Evolutionary conservation across 2,329 filamentous ascomycete genomes (phyloP).

Genomic region (Aspergillus pseudoviridinutans): DNA sequence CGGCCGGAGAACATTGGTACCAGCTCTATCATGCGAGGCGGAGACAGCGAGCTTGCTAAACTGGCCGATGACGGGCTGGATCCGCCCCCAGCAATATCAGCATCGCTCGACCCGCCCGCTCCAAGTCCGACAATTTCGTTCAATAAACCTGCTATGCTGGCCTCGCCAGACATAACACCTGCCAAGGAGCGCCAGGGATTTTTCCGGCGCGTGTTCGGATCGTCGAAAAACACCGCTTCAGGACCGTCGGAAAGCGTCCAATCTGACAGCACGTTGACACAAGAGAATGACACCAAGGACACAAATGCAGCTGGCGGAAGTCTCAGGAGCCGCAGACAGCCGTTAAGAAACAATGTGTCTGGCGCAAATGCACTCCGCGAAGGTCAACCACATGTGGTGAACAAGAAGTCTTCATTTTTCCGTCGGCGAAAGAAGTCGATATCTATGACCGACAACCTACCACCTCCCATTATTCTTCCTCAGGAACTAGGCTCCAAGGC

Average conservation of each 20-base stretch:
- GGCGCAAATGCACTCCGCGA: constrained; percentile 27
- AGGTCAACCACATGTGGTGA: constrained; percentile 57
- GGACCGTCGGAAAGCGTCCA: constrained; percentile 18
- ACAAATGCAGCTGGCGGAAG: constrained; percentile 13
- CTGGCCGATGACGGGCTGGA: constrained; percentile 26
- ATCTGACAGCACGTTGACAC: constrained; percentile 18
- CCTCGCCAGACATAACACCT: constrained; percentile 40
- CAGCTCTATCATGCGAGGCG: constrained; percentile 24
- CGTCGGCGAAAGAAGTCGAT: constrained; percentile 83
- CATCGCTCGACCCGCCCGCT: constrained; percentile 47
- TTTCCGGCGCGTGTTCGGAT: constrained; percentile 87
- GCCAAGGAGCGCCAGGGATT: constrained; percentile 76
- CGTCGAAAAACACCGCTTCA: constrained; percentile 54
- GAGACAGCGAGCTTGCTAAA: constrained; percentile 28
- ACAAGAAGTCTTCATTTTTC: constrained; percentile 94
- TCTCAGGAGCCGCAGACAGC: constrained; percentile 23
- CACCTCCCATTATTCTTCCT: constrained; percentile 53
- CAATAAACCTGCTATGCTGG: constrained; percentile 44
- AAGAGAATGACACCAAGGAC: constrained; percentile 25
- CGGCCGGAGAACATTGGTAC: constrained; percentile 40
- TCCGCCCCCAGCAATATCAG: constrained; percentile 40
- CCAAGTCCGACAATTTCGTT: constrained; percentile 52
- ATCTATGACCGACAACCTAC: constrained; percentile 57
- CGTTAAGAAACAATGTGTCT: constrained; percentile 22
- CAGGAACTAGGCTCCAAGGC: constrained; percentile 41